Evolutionary conservation across 495 filamentous ascomycete genomes (phyloP).

Genomic region (Penicillium nucicola): DNA sequence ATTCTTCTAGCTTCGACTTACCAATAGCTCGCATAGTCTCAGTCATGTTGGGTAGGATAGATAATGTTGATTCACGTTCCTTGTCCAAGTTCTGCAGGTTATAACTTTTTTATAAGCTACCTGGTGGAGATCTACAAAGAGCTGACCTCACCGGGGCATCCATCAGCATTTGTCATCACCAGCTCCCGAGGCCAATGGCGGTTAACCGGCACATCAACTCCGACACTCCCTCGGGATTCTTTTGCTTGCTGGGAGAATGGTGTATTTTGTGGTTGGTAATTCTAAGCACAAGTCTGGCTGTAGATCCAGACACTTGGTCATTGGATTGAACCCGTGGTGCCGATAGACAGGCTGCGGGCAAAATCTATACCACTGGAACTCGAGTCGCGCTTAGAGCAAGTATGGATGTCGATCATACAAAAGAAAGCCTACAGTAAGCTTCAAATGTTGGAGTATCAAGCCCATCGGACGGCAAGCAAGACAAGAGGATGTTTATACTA

Average conservation of each 20-base stretch:
- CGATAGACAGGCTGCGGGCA: too few species aligned
- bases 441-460: too few species aligned
- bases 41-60: constrained; percentile 13
- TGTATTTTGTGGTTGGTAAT: too few species aligned
- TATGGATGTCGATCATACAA: too few species aligned
- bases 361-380: too few species aligned
- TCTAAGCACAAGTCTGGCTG: too few species aligned
- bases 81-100: background rate
- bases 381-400: too few species aligned
- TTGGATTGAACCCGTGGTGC: too few species aligned
- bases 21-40: constrained; percentile 28
- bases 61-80: background rate
- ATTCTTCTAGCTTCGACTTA: constrained; percentile 12
- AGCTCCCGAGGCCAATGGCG: background rate
- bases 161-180: constrained; percentile 15
- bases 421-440: too few species aligned
- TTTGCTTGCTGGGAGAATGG: background rate
- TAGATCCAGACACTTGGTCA: too few species aligned
- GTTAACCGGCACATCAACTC: background rate
- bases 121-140: background rate
- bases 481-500: too few species aligned
- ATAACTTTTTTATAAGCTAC: constrained; percentile 1
- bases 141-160: background rate
- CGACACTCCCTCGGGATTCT: background rate
- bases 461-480: too few species aligned